phyloP scores from a whole-genome alignment of 2,329 filamentous ascomycete genomes.

The Paraphoma chrysanthemicola region DNA sequence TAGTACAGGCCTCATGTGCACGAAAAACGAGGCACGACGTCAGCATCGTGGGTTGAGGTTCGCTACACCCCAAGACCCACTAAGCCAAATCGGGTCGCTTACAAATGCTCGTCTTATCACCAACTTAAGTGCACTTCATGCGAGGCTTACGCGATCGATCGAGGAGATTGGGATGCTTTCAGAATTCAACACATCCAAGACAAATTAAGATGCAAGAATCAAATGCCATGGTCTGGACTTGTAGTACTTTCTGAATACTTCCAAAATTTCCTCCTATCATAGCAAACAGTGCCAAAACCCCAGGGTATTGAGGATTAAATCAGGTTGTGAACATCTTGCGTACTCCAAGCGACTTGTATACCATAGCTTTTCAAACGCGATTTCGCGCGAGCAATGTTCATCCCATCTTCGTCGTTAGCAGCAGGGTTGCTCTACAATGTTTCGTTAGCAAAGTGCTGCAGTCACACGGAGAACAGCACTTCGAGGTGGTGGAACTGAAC shows the following conservation, averaged over 20 bases:
- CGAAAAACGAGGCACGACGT: background rate
- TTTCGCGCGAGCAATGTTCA: conserved; percentile 13
- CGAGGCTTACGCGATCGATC: too few relatives aligned
- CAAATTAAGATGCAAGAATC: too few relatives aligned
- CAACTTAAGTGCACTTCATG: background rate
- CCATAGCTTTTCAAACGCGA: conserved; percentile 16
- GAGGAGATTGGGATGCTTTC: too few relatives aligned
- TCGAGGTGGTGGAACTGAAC: background rate
- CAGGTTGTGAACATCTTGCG: conserved; percentile 8
- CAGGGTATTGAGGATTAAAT: background rate
- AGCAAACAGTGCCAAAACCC: too few relatives aligned
- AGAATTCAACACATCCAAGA: too few relatives aligned
- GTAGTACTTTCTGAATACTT: background rate
- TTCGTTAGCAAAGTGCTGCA: background rate
- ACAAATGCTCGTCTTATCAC: background rate
- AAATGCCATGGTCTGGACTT: too few relatives aligned
- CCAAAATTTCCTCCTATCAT: background rate
- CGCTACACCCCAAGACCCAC: background rate
- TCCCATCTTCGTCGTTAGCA: conserved; percentile 2
- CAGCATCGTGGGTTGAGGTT: background rate
- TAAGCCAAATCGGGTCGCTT: background rate
- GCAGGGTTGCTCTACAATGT: conserved; percentile 3
- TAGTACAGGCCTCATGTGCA: background rate
- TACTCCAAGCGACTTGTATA: conserved; percentile 28
- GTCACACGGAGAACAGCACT: too few relatives aligned